Percentiles rank a stretch among this genome's conserved stretches.
Conservation (phyloP, 352 stramenopile species). For the Phytophthora agathidicida region DNA sequence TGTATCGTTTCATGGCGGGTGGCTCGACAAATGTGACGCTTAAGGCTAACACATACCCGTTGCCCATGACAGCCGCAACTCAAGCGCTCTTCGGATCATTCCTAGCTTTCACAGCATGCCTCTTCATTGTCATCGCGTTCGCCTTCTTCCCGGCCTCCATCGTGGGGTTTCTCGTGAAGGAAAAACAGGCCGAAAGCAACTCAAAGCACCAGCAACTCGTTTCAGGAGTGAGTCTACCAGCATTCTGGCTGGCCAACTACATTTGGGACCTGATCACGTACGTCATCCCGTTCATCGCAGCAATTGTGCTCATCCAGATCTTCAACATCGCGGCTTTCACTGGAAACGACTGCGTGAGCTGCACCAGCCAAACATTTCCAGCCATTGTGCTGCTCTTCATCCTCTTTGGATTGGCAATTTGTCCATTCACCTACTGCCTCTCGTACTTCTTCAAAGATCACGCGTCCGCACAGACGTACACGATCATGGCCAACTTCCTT, state of each 20-base stretch:
- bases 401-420: slow-evolving; percentile 61
- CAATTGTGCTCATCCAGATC: slow-evolving; percentile 54
- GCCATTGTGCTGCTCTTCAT: slow-evolving; percentile 61
- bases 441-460: slow-evolving; percentile 70
- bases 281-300: slow-evolving; percentile 59
- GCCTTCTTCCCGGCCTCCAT: slow-evolving; percentile 92
- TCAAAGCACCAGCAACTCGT: slow-evolving; percentile 97
- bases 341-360: slow-evolving; percentile 55
- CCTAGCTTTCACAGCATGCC: slow-evolving; percentile 72
- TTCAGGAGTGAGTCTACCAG: slow-evolving; percentile 89
- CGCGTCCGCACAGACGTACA: slow-evolving; percentile 64
- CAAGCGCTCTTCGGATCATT: slow-evolving; percentile 55
- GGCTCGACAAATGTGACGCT: slow-evolving; percentile 34
- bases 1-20: slow-evolving; percentile 61
- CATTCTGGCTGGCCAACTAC: slow-evolving; percentile 97
- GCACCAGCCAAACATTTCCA: slow-evolving; percentile 45
- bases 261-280: slow-evolving; percentile 93
- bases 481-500: slow-evolving; percentile 69
- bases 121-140: slow-evolving; percentile 91
- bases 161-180: slow-evolving; percentile 95
- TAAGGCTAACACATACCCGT: slow-evolving; percentile 51
- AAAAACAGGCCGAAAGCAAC: slow-evolving; percentile 89
- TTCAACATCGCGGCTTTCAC: slow-evolving; percentile 58
- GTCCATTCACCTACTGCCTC: slow-evolving; percentile 63
- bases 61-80: slow-evolving; percentile 52